phyloP scores from a whole-genome alignment of 1,139 yeast species.

The Suhomyces terraborum region DNA sequence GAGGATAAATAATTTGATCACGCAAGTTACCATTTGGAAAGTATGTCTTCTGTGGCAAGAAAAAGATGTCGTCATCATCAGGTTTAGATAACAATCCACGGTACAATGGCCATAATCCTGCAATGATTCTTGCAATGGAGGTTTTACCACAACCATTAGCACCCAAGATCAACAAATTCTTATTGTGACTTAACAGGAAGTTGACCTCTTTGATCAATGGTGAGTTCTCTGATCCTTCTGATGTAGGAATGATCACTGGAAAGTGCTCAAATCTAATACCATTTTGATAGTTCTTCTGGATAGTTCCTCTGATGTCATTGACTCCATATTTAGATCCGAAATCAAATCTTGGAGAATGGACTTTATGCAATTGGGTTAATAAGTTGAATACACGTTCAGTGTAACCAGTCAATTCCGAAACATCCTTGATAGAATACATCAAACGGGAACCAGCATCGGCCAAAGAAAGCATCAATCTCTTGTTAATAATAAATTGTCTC shows the following conservation, averaged over 20 bases:
- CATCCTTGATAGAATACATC: conserved; percentile 92
- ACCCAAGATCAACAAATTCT: conserved; percentile 79
- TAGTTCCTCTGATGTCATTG: conserved; percentile 72
- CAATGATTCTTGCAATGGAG: conserved; percentile 78
- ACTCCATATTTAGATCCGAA: conserved; percentile 59
- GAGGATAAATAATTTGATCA: conserved; percentile 87
- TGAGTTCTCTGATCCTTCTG: conserved; percentile 54
- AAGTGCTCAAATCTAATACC: conserved; percentile 83
- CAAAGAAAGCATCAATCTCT: conserved; percentile 82
- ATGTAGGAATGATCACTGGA: conserved; percentile 77
- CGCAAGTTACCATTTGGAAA: conserved; percentile 77
- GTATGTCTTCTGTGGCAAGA: conserved; percentile 82
- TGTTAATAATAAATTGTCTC: conserved; percentile 89
- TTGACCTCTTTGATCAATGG: conserved; percentile 60
- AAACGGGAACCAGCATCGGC: conserved; percentile 97
- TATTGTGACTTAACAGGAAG: conserved; percentile 64
- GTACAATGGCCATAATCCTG: conserved; percentile 92
- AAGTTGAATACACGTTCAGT: conserved; percentile 83
- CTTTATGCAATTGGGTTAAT: conserved; percentile 75
- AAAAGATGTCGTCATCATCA: conserved; percentile 66
- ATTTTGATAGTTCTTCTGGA: conserved; percentile 68
- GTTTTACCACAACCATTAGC: conserved; percentile 91
- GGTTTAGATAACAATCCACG: conserved; percentile 83
- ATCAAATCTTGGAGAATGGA: conserved; percentile 69
- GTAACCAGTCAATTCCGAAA: conserved; percentile 88